Evolutionary conservation across 2,329 filamentous ascomycete species (phyloP), one percentile per base, ranked within the genome.

Genomic region (Verticillium dahliae): DNA sequence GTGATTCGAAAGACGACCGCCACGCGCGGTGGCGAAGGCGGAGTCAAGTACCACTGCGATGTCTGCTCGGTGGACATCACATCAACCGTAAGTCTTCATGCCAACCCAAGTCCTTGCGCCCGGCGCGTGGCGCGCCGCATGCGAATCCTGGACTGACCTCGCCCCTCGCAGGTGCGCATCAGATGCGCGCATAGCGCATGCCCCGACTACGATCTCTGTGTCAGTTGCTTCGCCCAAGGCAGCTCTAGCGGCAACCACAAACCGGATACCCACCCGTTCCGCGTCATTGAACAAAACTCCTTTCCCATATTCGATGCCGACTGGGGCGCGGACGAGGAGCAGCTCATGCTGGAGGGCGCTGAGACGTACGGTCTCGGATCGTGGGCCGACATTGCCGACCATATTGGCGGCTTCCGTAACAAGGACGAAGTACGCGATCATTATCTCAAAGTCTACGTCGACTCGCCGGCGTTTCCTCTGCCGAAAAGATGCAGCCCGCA

Each of bases 401-500:
- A 99, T 74, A 98, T 99, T 69, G 95, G 95, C 59, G 95, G 95
- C 11, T 98, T 93, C 71, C 87, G 95, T 62, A 88, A 89, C 66
- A 98, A 97, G 73, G 94, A 98, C 68, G 95, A 99, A 76, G 95
- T 98, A 38, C 88, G 92, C 65, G 91, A 97, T 67, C 95, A 99
- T 74, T 99, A 99, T 74, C 85, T 95, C 66, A 81, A 89, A 64
- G 94, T 90, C 15, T 99, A 96, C 68, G 83, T 99, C 66, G 82
- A 96, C 61, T 96, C 92, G 59, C 80, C 87, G 1, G 84, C 83
- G 18, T 99, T 99, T 67, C 95, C 95, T 0, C 81, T 99, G 0
- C 94, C 95, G 0, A 88, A 92, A 71, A 85, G 90, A 68, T 95
- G 92, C 68, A 92, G 91, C 68, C 93, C 92, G 0, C 80, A 89